Evolutionary conservation across 1,284 basidiomycete species (phyloP).

Genomic region (Waitea zeae): DNA sequence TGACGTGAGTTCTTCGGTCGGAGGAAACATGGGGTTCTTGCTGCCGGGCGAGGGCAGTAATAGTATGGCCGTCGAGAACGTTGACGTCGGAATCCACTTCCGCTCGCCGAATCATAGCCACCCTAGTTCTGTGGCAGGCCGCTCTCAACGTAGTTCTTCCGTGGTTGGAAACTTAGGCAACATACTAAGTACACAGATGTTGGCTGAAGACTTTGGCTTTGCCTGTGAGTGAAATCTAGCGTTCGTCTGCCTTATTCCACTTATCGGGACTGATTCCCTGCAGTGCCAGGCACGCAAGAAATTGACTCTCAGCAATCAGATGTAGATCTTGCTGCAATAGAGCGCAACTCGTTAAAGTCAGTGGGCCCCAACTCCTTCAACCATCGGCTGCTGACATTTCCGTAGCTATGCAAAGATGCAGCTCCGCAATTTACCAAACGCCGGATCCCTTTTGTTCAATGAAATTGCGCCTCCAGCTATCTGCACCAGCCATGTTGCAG

Average conservation of each 20-base stretch:
- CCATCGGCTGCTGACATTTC: too few relatives aligned
- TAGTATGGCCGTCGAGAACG: conserved; percentile 27
- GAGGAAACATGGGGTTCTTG: too few relatives aligned
- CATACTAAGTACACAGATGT: conserved; percentile 19
- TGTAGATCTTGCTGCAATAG: conserved; percentile 35
- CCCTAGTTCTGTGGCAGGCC: too few relatives aligned
- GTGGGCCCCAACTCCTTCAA: too few relatives aligned
- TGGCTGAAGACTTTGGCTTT: conserved; percentile 46
- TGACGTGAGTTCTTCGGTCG: conserved; percentile 39
- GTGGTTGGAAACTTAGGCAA: too few relatives aligned
- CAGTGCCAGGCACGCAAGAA: conserved; percentile 15
- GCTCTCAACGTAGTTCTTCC: too few relatives aligned
- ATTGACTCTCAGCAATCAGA: conserved; percentile 35
- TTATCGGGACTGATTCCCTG: conserved; percentile 10
- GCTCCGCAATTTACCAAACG: conserved; percentile 31
- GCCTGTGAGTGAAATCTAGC: conserved; percentile 24
- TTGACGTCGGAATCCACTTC: conserved; percentile 24
- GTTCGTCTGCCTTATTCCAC: conserved; percentile 2
- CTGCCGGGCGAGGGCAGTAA: conserved; percentile 21
- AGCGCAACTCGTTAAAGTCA: conserved; percentile 62
- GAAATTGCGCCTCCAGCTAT: conserved; percentile 43
- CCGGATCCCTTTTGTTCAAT: conserved; percentile 38
- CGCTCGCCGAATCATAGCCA: conserved; percentile 6
- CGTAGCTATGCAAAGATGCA: conserved; percentile 65
- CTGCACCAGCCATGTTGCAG: conserved; percentile 57